A percentile compares a stretch with the other conserved stretches of the same genome.
Conservation (phyloP, 1,139 yeast genomes). For the Candida freyschussii region DNA sequence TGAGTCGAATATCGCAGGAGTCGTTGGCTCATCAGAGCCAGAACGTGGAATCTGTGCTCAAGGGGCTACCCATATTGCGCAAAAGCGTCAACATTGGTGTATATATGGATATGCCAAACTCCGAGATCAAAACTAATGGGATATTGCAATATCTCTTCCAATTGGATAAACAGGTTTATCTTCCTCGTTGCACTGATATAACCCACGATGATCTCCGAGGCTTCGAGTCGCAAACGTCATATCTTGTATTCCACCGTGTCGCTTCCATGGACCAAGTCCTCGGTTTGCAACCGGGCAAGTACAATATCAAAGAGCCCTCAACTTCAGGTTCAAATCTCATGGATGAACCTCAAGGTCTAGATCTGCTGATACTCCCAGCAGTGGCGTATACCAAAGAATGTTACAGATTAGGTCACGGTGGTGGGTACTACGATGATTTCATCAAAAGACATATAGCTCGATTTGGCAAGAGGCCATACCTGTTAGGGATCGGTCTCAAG, state of each 20-base stretch:
- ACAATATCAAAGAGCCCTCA: conserved; percentile 70
- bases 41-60: conserved; percentile 20
- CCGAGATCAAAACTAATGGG: conserved; percentile 53
- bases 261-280: conserved; percentile 38
- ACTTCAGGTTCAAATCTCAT: conserved; percentile 23
- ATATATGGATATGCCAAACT: conserved; percentile 61
- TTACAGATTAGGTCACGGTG: conserved; percentile 86
- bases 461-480: conserved; percentile 32
- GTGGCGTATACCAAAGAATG: conserved; percentile 60
- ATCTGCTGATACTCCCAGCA: conserved; percentile 77
- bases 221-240: conserved; percentile 38
- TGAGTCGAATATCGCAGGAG: no score
- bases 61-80: conserved; percentile 35
- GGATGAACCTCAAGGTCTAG: conserved; percentile 42
- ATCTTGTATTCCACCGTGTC: conserved; percentile 56
- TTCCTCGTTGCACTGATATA: conserved; percentile 43
- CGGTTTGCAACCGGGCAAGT: conserved; percentile 62
- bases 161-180: conserved; percentile 40
- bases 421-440: conserved; percentile 86
- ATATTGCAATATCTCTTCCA: conserved; percentile 48
- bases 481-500: conserved; percentile 65
- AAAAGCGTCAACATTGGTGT: conserved; percentile 49
- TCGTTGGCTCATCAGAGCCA: no score
- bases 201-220: conserved; percentile 24
- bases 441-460: conserved; percentile 40